Evolutionary conservation across 1,284 basidiomycete genomes (phyloP), one percentile per base, ranked within the genome.

Genomic region (Melampsora americana): DNA sequence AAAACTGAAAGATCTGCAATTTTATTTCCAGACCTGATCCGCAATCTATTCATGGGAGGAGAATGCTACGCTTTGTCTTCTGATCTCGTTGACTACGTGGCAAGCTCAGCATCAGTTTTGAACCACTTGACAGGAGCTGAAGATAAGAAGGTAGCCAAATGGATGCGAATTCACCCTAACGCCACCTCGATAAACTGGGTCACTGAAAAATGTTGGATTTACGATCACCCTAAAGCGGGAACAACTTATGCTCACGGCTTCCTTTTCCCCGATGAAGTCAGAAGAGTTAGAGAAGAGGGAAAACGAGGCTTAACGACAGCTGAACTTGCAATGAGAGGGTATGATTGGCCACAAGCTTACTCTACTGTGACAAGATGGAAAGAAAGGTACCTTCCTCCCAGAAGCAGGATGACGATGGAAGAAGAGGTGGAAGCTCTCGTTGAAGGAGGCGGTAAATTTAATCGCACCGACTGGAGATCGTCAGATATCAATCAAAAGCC

Each of bases 141-240:
- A 85, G 95, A 99, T 84, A 95, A 97, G 83, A 90, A 93, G 81
- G 85, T 86, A n/a, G 89, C 94, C 2, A 90, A 90, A 79, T 99
- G 95, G 96, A 93, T 99, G 87, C 87, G 87, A 46, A 82, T 89
- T 76, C 95, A 98, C 84, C 95, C 95, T 0, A 88, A 89, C 65
- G 88, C 90, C 14, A 84, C 87, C 46, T 87, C 90, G 79, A 88
- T 99, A 50, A 88, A 92, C 70, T 98, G 93, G 93, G 87, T 88
- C 39, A 90, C 92, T 80, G 95, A 99, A 82, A 88, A 90, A 35
- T 98, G 95, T 83, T 97, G 93, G 92, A 93, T 99, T 79, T 97
- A 99, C 84, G 95, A 99, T 83, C 95, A 97, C 84, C 95, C 95
- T 0, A 90, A 93, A 69, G 89, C 91, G 2, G 90, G 91, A 65